These are phyloP conservation scores for Tricholoma sp. DNA, from an alignment of 768 basidiomycete genomes.

Conservation along the genomic window DNA sequence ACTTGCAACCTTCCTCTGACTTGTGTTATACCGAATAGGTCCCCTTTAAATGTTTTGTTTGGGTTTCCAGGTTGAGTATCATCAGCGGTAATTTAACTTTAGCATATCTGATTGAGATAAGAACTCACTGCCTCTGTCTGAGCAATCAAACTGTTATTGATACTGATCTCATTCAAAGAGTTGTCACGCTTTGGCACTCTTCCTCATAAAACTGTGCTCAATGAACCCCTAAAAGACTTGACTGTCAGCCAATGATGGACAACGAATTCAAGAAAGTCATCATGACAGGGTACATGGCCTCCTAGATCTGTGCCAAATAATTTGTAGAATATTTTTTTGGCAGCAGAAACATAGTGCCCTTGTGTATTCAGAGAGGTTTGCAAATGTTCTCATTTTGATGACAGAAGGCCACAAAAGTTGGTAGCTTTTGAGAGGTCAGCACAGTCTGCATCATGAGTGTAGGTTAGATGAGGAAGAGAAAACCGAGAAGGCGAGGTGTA, in stretches of 20 bases:
- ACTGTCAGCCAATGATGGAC: neutral
- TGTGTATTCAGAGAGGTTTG: neutral
- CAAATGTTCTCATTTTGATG: neutral
- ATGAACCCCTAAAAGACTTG: neutral
- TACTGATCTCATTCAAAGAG: neutral
- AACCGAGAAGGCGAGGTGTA: neutral
- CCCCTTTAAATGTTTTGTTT: too few species aligned
- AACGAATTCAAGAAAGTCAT: neutral
- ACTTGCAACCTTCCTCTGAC: too few species aligned
- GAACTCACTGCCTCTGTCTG: neutral
- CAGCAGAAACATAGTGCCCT: neutral
- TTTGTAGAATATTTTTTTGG: neutral
- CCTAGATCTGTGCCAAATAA: neutral
- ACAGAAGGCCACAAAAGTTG: neutral
- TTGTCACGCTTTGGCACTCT: neutral
- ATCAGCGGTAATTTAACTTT: neutral
- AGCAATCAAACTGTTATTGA: neutral
- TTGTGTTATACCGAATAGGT: too few species aligned
- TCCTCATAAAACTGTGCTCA: neutral
- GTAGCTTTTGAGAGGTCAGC: neutral
- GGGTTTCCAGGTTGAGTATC: too few species aligned
- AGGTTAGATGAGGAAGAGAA: neutral
- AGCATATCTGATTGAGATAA: neutral
- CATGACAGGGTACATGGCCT: neutral
- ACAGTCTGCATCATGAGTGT: neutral